Percentiles rank a stretch among this genome's conserved stretches.
These are phyloP conservation scores for Orbilia oligospora DNA, from an alignment of 2,329 filamentous ascomycete species.

Conservation along the genomic window DNA sequence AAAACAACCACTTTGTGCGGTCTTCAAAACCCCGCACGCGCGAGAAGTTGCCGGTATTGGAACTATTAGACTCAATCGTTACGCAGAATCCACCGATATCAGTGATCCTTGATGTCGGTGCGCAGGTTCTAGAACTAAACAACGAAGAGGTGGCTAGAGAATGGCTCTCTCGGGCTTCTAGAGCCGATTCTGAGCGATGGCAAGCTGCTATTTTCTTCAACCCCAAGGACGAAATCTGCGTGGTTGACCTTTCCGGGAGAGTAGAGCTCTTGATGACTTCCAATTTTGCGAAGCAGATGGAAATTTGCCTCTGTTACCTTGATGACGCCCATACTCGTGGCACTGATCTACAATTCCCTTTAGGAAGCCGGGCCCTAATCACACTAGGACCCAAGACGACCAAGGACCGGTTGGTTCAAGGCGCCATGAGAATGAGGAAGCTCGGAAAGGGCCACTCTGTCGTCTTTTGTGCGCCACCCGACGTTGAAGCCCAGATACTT, in stretches of 20 bases:
- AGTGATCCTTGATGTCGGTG: conserved; percentile 80
- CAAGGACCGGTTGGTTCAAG: conserved; percentile 80
- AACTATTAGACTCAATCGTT: conserved; percentile 70
- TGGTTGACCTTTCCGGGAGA: conserved; percentile 70
- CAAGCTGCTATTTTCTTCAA: conserved; percentile 73
- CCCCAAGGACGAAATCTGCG: conserved; percentile 71
- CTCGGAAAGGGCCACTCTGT: conserved; percentile 78
- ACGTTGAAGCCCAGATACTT: conserved; percentile 73
- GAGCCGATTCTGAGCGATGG: conserved; percentile 30
- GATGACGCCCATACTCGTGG: conserved; percentile 81
- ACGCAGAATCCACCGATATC: conserved; percentile 67
- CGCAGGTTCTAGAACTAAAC: conserved; percentile 76
- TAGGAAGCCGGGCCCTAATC: conserved; percentile 75
- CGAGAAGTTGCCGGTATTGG: conserved; percentile 63
- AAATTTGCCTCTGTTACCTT: conserved; percentile 76
- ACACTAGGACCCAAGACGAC: conserved; percentile 77
- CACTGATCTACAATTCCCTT: conserved; percentile 76
- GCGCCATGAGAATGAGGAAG: conserved; percentile 79
- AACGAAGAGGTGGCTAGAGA: conserved; percentile 72
- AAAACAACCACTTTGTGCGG: conserved; percentile 68
- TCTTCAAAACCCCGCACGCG: conserved; percentile 26
- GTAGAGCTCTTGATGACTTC: conserved; percentile 73
- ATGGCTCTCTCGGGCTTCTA: conserved; percentile 70
- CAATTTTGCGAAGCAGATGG: conserved; percentile 72
- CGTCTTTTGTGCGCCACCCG: conserved; percentile 69